Conservation (phyloP, 257 asterid species). For the Agastache rugosa region DNA sequence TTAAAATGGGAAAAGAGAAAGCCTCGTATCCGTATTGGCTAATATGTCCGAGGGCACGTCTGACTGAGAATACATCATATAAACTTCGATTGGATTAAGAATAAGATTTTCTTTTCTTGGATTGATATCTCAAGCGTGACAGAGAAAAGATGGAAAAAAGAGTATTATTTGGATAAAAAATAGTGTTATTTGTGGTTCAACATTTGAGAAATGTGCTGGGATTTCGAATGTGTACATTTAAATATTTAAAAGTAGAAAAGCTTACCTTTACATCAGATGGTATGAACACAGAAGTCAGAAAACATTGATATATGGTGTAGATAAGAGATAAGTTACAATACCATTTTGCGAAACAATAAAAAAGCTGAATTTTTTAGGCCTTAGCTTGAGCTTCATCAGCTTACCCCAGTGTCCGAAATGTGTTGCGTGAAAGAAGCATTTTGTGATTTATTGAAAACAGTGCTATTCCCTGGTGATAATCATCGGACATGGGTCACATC, state of each 20-base stretch:
- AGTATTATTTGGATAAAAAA: background rate
- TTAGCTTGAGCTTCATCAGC: constrained; percentile 1
- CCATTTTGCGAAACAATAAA: background rate
- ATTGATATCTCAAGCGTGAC: background rate
- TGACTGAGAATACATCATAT: constrained; percentile 8
- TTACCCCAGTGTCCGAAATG: background rate
- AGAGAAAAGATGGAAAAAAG: background rate
- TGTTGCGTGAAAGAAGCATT: constrained; percentile 14
- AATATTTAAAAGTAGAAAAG: background rate
- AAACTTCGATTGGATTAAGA: background rate
- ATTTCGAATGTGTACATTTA: background rate
- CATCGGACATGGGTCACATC: constrained; percentile 6
- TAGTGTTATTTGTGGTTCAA: no score
- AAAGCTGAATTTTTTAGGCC: constrained; percentile 3
- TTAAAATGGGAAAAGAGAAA: background rate
- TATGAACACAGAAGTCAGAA: constrained; percentile 11
- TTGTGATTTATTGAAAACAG: constrained; percentile 12
- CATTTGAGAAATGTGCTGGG: background rate
- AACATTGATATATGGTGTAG: background rate
- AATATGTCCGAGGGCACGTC: background rate
- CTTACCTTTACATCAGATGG: background rate
- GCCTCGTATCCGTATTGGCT: background rate
- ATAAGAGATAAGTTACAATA: background rate
- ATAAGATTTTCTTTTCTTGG: background rate
- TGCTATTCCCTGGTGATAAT: background rate